Evolutionary conservation across 345 rosid genomes (phyloP), one percentile per base, ranked within the genome.

Genomic region (Lepidium aucheri): DNA sequence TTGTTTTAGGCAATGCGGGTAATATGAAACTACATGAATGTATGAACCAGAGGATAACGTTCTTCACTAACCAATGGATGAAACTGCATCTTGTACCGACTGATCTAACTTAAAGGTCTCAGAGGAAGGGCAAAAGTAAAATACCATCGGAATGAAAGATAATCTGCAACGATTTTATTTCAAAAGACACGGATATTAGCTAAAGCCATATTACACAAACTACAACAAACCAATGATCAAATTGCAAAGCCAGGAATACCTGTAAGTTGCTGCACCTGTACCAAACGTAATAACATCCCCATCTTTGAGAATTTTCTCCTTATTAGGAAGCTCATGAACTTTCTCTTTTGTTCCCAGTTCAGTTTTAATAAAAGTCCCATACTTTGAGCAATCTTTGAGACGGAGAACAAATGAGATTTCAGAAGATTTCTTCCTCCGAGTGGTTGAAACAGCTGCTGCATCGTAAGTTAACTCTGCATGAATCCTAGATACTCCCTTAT

Each of bases 401-500:
- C 77, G 74, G 63, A 83, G 80, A 30, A 69, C 53, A 43, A 82
- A 79, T 33, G 81, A 51, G 51, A 55, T 5, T 1, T 54, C 44
- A 22, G 78, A 65, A 67, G 81, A 67, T 60, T 53, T 68, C 3
- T 57, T 62, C 42, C 71, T 44, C 36, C 44, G 59, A 24, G 76
- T 50, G 43, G 70, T 70, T 51, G 69, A n/a, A 0, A 59, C 64
- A 51, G 56, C 18, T 80, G 86, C 81, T 71, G 79, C 79, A 69
- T 85, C 88, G n/a, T 88, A 77, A 47, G 65, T 61, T 68, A 93
- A 75, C 81, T 90, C 92, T 0, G 96, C 90, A 74, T 90, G 98
- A 74, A 85, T 70, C 53, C 98, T 81, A 34, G 97, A 93, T 26
- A 90, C 95, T 10, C 96, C 98, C 70, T 83, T 93, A 79, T 90